Base-by-base conservation (phyloP, 768 basidiomycete species). In the Leccinum truebloodii region DNA sequence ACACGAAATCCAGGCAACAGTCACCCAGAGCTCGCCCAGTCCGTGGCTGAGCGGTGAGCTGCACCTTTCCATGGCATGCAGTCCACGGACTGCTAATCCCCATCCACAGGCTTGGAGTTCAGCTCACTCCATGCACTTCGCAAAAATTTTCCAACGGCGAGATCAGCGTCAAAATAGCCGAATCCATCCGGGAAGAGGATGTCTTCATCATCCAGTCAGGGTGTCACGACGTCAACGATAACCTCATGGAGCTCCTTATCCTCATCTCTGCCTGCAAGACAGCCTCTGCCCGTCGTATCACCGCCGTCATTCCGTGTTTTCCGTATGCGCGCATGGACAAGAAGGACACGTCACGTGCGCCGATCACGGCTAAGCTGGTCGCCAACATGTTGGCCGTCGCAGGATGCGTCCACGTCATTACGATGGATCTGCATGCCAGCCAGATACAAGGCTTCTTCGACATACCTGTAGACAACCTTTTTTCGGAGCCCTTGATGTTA, bases 361-460 rank as follows among this genome's bases (percentile, higher is more conserved):
- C 97, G 26, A 99, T 99, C 74, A 98, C 96, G 5, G 95, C 96
- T 51, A 99, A 99, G 78, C 85, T 99, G 57, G 93, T 98, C 52
- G 95, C 96, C 24, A 98, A 97, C 76, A 98, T 98, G 96, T 81
- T 99, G 61, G 89, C 87, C 49, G 92, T 97, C 52, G 95, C 97
- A 9, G 96, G 96, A 24, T 97, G 95, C 72, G 96, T 98, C 76
- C 96, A 98, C 71, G 90, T 99, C 69, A 98, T 99, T 67, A 98
- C 96, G n/a, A 96, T 98, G 90, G 95, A 98, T 74, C 79, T 98
- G 54, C 96, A 98, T 71, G 95, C 96, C 46, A 91, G 90, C 68
- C 96, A 98, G 78, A 98, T 98, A 61, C 96, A 98, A 72, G 96
- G 96, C 7, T 98, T 98, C 81, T 98, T 98, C 74, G 95, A 98